Conservation (phyloP, 2,329 filamentous ascomycete genomes). For the Trichoderma hamatum region DNA sequence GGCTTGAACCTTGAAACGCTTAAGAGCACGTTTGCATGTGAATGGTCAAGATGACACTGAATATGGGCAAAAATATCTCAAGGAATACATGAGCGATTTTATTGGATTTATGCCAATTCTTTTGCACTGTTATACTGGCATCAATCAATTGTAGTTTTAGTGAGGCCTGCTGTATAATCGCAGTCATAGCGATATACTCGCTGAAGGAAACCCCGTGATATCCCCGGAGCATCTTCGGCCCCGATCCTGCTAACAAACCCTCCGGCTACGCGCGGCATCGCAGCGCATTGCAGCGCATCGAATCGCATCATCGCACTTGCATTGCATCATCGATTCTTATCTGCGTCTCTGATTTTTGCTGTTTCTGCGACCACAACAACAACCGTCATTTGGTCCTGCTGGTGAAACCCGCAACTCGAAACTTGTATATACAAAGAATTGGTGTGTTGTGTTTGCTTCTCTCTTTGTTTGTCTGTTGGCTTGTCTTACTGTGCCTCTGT, state of each 20-base stretch:
- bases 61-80: too few relatives aligned
- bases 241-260: not conserved
- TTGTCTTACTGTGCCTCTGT: not conserved
- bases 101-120: not conserved
- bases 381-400: not conserved
- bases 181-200: not conserved
- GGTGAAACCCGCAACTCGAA: not conserved
- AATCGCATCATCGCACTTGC: too few relatives aligned
- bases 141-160: too few relatives aligned
- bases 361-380: not conserved
- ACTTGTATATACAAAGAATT: not conserved
- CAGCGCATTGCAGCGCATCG: not conserved
- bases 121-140: too few relatives aligned
- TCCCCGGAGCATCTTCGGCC: constrained; percentile 17
- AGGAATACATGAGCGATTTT: not conserved
- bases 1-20: not conserved
- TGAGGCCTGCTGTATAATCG: not conserved
- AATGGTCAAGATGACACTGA: not conserved
- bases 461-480: not conserved
- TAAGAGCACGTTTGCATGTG: not conserved
- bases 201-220: not conserved
- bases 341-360: not conserved
- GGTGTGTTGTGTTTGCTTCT: not conserved
- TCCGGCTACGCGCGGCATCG: constrained; percentile 17
- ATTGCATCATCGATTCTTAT: not conserved